Base-by-base conservation (phyloP, 352 stramenopile genomes). In the Phytophthora pseudosyringae region DNA sequence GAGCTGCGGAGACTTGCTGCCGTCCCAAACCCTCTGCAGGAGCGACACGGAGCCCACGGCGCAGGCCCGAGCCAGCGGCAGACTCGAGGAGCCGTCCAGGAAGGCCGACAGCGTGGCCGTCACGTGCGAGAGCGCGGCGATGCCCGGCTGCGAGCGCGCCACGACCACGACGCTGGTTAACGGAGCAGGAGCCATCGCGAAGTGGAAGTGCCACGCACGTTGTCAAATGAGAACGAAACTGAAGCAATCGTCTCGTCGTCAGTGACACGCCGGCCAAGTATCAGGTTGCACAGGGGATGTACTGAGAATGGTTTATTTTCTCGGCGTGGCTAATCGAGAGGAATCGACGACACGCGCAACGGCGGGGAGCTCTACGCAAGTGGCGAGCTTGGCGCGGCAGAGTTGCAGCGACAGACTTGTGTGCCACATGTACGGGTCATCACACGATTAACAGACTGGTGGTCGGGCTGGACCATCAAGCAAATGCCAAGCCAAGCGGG, bases 101-200 rank as follows among this genome's bases (percentile, higher is more conserved):
- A 67, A 75, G 6, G 44, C 51, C 0, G 47, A 64, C 5, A 75
- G 6, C 1, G 31, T 67, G 9, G 21, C 55, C 21, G 59, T 66
- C 44, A 75, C 67, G 8, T 75, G 67, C 12, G 54, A 48, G 11
- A 75, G 61, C 61, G 31, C 67, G 0, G 55, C 61, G 8, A 75
- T 64, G 4, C 50, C 53, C 4, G 61, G 50, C 1, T 62, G 43
- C 10, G 59, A 69, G 10, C 53, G 65, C 45, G 52, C 31, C 40
- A 73, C 65, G 16, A 73, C 46, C 5, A 32, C 4, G 31, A 59
- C 65, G 43, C 46, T 67, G 48, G 56, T 71, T 35, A 71, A 38
- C 31, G 63, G 48, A 40, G 36, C 25, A 21, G 53, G n/a, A 50
- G 55, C 33, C 62, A 70, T 70, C 5, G 21, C 28, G 39, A 67